Percentiles rank a stretch among this genome's conserved stretches.
Conservation (phyloP, 805 yeast species). For the Pichia exigua region DNA sequence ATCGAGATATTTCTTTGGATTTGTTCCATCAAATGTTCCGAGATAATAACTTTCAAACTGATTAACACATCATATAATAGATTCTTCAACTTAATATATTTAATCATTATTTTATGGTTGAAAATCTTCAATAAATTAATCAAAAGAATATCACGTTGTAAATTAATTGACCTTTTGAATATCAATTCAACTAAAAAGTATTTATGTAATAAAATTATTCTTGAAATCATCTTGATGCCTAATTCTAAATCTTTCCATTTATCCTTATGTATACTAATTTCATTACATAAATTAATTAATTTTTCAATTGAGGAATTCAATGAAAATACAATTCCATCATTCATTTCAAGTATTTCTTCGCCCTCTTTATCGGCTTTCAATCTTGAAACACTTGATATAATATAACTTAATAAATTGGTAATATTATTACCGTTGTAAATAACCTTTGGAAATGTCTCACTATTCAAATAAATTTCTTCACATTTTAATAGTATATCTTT, state of each 20-base stretch:
- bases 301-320: conserved; percentile 34
- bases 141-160: conserved; percentile 38
- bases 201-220: conserved; percentile 54
- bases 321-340: conserved; percentile 35
- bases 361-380: conserved; percentile 7
- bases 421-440: conserved; percentile 22
- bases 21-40: conserved; percentile 21
- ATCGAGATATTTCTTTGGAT: not conserved
- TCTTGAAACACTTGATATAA: conserved; percentile 40
- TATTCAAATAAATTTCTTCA: conserved; percentile 35
- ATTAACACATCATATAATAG: conserved; percentile 52
- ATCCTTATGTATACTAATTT: not conserved
- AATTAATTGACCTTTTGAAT: conserved; percentile 31
- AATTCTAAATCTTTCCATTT: conserved; percentile 17
- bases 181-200: conserved; percentile 40
- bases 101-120: conserved; percentile 35
- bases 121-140: conserved; percentile 40
- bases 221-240: conserved; percentile 40
- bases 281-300: conserved; percentile 25
- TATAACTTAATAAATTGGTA: conserved; percentile 35
- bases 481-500: conserved; percentile 28
- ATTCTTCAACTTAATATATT: conserved; percentile 44
- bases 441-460: conserved; percentile 32
- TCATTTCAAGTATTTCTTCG: conserved; percentile 14
- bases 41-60: conserved; percentile 37